Conservation (phyloP, 2,329 filamentous ascomycete species). For the Calonectria henricotiae region DNA sequence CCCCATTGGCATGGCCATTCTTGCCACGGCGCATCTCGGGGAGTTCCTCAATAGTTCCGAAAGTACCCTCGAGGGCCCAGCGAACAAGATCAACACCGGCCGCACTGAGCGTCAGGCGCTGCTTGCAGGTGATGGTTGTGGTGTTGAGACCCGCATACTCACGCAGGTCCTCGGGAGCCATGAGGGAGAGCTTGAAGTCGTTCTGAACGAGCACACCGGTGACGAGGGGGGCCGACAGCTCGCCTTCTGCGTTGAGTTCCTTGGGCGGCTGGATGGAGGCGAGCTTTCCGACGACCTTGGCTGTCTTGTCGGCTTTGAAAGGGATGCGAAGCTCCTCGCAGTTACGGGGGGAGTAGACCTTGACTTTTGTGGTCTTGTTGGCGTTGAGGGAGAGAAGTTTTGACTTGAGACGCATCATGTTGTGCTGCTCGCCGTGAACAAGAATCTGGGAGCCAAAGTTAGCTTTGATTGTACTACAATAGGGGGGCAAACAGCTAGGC, state of each 20-base stretch:
- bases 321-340: constrained; percentile 96
- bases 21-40: constrained; percentile 67
- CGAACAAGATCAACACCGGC: constrained; percentile 92
- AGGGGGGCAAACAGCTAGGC: not conserved
- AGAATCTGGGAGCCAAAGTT: constrained; percentile 76
- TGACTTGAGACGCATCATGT: constrained; percentile 97
- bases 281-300: constrained; percentile 95
- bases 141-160: constrained; percentile 98
- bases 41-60: constrained; percentile 85
- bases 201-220: constrained; percentile 96
- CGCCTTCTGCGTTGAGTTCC: constrained; percentile 44
- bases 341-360: constrained; percentile 94
- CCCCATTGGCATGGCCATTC: constrained; percentile 55
- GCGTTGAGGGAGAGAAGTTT: constrained; percentile 94
- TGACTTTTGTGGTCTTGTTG: constrained; percentile 84
- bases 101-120: constrained; percentile 88
- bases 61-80: constrained; percentile 95
- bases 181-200: constrained; percentile 96
- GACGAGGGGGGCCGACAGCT: constrained; percentile 72
- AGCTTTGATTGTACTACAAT: constrained; percentile 19
- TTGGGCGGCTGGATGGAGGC: constrained; percentile 83
- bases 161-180: constrained; percentile 95
- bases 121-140: constrained; percentile 93
- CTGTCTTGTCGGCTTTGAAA: constrained; percentile 95
- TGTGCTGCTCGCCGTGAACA: constrained; percentile 96